These are phyloP conservation scores for Chlorella sorokiniana DNA, from an alignment of 139 green algal genomes.

Conservation along the genomic window DNA sequence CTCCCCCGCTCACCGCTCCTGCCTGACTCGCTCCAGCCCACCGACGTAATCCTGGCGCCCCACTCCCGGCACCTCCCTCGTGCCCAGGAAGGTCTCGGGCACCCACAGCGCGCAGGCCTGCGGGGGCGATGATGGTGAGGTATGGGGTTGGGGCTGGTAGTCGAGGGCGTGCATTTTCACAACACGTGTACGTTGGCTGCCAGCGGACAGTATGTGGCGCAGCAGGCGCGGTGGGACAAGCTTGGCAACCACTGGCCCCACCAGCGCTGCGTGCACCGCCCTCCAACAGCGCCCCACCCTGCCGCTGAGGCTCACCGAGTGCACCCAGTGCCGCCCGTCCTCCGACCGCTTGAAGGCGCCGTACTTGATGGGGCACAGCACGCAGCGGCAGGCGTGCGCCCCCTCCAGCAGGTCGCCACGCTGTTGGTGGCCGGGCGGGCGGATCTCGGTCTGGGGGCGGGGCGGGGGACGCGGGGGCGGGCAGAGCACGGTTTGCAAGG, in stretches of 20 bases:
- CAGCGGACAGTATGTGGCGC: too few relatives aligned
- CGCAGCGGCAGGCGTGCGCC: constrained; percentile 67
- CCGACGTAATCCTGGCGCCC: constrained; percentile 14
- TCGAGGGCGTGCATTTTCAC: too few relatives aligned
- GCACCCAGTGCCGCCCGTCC: constrained; percentile 67
- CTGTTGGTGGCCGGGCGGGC: constrained; percentile 69
- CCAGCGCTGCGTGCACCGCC: too few relatives aligned
- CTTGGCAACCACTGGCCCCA: too few relatives aligned
- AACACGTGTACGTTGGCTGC: too few relatives aligned
- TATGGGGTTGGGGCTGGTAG: background rate
- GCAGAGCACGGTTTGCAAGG: background rate
- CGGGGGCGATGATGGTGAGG: background rate
- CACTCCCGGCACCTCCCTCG: constrained; percentile 24
- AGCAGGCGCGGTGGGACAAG: background rate
- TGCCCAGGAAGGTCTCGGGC: constrained; percentile 37
- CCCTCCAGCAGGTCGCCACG: constrained; percentile 47
- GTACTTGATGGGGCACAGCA: constrained; percentile 81
- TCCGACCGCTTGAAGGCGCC: constrained; percentile 81
- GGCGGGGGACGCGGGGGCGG: background rate
- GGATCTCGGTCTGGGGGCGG: constrained; percentile 54
- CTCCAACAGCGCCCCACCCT: too few relatives aligned
- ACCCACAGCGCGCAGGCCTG: constrained; percentile 73
- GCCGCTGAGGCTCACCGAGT: constrained; percentile 54
- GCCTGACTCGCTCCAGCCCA: constrained; percentile 28
- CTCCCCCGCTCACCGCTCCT: background rate